A percentile compares a stretch with the other conserved stretches of the same genome.
These are phyloP conservation scores for Mycena rosella DNA, from an alignment of 768 basidiomycete species.

Conservation along the genomic window DNA sequence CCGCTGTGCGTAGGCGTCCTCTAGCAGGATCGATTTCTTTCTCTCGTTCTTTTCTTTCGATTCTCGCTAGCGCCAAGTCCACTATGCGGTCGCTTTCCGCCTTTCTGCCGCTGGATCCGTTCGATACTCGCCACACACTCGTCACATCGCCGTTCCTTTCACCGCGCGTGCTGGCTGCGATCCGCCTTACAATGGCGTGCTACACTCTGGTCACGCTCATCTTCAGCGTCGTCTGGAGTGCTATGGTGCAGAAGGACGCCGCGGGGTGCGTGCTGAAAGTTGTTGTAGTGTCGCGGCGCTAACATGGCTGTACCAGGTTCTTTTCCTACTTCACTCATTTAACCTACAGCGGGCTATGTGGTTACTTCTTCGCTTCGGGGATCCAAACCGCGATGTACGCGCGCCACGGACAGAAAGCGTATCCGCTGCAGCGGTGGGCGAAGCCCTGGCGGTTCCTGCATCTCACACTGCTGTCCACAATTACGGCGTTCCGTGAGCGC, in stretches of 20 bases:
- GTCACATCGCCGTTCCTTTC: conserved; percentile 60
- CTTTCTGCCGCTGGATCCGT: conserved; percentile 43
- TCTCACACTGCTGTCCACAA: conserved; percentile 52
- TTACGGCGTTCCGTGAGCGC: conserved; percentile 57
- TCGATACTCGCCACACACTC: conserved; percentile 52
- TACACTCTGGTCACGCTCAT: conserved; percentile 50
- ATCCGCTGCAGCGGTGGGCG: conserved; percentile 62
- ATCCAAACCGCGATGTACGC: conserved; percentile 57
- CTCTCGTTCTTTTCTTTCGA: neutral
- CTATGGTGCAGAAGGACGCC: conserved; percentile 40
- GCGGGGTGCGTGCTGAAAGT: conserved; percentile 39
- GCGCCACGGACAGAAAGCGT: conserved; percentile 38
- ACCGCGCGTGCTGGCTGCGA: conserved; percentile 49
- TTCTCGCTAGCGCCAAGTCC: neutral
- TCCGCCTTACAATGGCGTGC: conserved; percentile 55
- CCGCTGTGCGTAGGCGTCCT: conserved; percentile 34
- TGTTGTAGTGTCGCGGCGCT: neutral
- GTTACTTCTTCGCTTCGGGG: conserved; percentile 61
- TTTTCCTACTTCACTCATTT: conserved; percentile 62
- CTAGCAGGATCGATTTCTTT: conserved; percentile 16
- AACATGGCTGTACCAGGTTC: conserved; percentile 48
- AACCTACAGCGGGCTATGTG: conserved; percentile 56
- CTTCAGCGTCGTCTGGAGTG: conserved; percentile 43
- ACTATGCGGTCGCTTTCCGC: conserved; percentile 30
- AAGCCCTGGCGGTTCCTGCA: conserved; percentile 59